Evolutionary conservation across 257 asterid species (phyloP).

Genomic region (Linaria vulgaris): DNA sequence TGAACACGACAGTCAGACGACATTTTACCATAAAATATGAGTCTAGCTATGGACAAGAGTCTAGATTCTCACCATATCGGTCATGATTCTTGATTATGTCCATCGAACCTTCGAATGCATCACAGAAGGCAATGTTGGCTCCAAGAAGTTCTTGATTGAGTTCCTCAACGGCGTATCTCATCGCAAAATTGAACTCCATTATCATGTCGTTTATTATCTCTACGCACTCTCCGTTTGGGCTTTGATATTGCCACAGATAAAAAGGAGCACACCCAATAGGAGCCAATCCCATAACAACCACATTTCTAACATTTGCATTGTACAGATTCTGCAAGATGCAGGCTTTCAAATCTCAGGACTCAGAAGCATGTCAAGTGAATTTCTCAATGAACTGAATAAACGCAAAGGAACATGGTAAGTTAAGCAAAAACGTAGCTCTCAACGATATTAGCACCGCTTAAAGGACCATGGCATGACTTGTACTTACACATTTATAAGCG

Average conservation of each 20-base stretch:
- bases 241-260: constrained; percentile 62
- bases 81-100: constrained; percentile 69
- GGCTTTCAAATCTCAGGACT: constrained; percentile 5
- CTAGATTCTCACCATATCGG: constrained; percentile 60
- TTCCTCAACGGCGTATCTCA: constrained; percentile 71
- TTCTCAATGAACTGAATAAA: too few relatives aligned
- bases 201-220: constrained; percentile 71
- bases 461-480: too few relatives aligned
- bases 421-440: too few relatives aligned
- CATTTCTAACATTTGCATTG: constrained; percentile 70
- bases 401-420: too few relatives aligned
- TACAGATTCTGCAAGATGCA: constrained; percentile 67
- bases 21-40: not conserved
- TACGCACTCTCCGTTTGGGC: constrained; percentile 59
- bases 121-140: constrained; percentile 74
- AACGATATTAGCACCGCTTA: too few relatives aligned
- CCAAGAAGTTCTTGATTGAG: constrained; percentile 59
- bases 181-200: constrained; percentile 70
- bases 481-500: too few relatives aligned
- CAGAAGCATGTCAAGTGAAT: not conserved
- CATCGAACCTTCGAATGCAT: constrained; percentile 85
- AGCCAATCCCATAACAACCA: constrained; percentile 89
- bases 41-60: not conserved
- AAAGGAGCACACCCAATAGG: constrained; percentile 93
- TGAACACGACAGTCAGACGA: not conserved